Conservation (phyloP, 495 filamentous ascomycete species). For the Aspergillus mulundensis region DNA sequence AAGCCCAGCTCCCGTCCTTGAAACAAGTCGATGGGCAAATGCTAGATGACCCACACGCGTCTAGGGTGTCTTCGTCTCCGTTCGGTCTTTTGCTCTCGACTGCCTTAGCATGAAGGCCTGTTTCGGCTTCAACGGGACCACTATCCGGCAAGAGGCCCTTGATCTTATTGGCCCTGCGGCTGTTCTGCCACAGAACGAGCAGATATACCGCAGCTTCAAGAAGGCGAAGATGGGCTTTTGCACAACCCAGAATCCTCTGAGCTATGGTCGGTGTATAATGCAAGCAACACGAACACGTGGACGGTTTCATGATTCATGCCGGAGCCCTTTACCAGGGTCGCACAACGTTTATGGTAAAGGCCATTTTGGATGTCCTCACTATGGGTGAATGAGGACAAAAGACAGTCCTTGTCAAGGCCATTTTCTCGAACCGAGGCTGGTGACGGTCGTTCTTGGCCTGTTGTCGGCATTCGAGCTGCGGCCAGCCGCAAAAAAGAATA, state of each 20-base stretch:
- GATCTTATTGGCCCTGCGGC: neutral
- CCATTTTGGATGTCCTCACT: neutral
- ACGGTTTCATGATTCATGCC: slow-evolving; percentile 8
- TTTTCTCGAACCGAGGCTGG: neutral
- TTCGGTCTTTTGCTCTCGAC: neutral
- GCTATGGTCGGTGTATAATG: slow-evolving; percentile 4
- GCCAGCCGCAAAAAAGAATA: slow-evolving; percentile 4
- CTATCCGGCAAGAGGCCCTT: neutral
- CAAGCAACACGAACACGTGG: slow-evolving; percentile 18
- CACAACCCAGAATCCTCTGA: slow-evolving; percentile 1
- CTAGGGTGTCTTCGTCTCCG: neutral
- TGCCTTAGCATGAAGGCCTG: neutral
- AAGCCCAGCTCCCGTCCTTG: neutral
- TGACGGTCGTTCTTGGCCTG: neutral
- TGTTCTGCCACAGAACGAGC: neutral
- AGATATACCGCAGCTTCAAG: neutral
- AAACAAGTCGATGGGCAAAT: neutral
- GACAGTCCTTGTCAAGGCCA: neutral
- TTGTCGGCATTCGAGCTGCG: slow-evolving; percentile 2
- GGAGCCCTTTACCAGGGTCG: neutral
- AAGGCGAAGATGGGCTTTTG: slow-evolving; percentile 1
- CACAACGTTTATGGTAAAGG: neutral
- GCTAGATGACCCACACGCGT: slow-evolving; percentile 1
- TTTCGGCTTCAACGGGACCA: neutral
- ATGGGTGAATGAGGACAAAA: neutral